phyloP scores from a whole-genome alignment of 2,329 filamentous ascomycete species.

The Colletotrichum salicis region DNA sequence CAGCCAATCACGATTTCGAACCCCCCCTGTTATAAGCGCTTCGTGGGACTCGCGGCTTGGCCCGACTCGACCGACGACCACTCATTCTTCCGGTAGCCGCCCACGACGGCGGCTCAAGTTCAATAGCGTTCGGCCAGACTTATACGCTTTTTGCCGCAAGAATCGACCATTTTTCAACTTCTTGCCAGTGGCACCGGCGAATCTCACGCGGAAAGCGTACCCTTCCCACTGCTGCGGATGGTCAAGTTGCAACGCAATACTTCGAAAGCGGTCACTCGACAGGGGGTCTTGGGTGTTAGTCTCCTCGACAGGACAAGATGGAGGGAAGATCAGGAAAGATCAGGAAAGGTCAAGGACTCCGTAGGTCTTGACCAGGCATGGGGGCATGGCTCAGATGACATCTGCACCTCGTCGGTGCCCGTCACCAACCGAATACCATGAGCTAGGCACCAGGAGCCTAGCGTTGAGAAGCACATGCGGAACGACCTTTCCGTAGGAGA shows the following conservation, averaged over 20 bases:
- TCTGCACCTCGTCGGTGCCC: constrained; percentile 29
- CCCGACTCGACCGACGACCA: constrained; percentile 26
- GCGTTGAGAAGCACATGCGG: constrained; percentile 19
- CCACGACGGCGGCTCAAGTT: constrained; percentile 5
- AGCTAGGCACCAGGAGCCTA: constrained; percentile 1
- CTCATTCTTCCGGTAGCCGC: constrained; percentile 32
- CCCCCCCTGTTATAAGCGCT: constrained; percentile 31
- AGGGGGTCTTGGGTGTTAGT: constrained; percentile 8
- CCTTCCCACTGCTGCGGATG: not conserved
- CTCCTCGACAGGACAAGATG: not conserved
- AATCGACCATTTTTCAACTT: not conserved
- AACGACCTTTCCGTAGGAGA: constrained; percentile 27
- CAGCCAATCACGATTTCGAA: constrained; percentile 32
- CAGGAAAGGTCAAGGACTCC: not conserved
- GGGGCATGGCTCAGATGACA: constrained; percentile 29
- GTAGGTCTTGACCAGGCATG: constrained; percentile 5
- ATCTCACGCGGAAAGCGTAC: not conserved
- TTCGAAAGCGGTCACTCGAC: not conserved
- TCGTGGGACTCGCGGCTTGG: constrained; percentile 6
- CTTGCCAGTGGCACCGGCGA: not conserved
- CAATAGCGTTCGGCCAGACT: not conserved
- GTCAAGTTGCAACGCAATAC: not conserved
- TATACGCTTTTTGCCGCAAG: not conserved
- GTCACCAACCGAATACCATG: constrained; percentile 32
- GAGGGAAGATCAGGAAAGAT: not conserved